A percentile compares a stretch with the other conserved stretches of the same genome.
Conservation (phyloP, 495 filamentous ascomycete species). For the Penicillium chermesinum region DNA sequence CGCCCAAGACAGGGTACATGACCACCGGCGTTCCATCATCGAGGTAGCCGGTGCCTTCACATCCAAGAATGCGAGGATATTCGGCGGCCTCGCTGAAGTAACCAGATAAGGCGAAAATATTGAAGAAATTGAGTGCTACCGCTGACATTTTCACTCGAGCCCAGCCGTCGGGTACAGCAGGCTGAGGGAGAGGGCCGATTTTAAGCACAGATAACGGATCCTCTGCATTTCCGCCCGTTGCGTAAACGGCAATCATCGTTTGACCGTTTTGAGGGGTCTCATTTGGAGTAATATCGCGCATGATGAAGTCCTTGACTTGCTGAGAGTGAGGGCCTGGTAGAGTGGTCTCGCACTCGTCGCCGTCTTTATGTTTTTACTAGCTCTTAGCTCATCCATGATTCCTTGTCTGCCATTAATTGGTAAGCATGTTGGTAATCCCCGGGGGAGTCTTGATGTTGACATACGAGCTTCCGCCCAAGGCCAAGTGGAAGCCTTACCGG, state of each 20-base stretch:
- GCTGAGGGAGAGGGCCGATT: not conserved
- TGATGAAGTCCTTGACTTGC: no score
- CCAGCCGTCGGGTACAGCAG: not conserved
- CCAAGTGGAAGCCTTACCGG: not conserved
- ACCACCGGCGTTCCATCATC: not conserved
- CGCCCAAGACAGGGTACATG: not conserved
- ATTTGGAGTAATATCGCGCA: not conserved
- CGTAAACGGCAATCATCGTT: not conserved
- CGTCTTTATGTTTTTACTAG: no score
- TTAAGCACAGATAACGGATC: not conserved
- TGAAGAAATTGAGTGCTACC: not conserved
- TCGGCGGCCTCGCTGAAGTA: not conserved
- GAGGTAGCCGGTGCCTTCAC: not conserved
- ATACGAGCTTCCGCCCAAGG: not conserved
- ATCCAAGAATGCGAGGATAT: not conserved
- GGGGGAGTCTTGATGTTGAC: no score
- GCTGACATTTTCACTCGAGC: not conserved
- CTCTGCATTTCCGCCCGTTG: not conserved
- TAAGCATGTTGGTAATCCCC: not conserved
- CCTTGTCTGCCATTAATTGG: no score
- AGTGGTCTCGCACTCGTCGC: no score
- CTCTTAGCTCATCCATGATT: no score
- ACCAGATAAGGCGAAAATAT: not conserved
- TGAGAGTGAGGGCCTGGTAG: no score
- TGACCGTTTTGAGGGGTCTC: not conserved